Evolutionary conservation across 1,139 yeast genomes (phyloP).

Genomic region (Pichia norvegensis): DNA sequence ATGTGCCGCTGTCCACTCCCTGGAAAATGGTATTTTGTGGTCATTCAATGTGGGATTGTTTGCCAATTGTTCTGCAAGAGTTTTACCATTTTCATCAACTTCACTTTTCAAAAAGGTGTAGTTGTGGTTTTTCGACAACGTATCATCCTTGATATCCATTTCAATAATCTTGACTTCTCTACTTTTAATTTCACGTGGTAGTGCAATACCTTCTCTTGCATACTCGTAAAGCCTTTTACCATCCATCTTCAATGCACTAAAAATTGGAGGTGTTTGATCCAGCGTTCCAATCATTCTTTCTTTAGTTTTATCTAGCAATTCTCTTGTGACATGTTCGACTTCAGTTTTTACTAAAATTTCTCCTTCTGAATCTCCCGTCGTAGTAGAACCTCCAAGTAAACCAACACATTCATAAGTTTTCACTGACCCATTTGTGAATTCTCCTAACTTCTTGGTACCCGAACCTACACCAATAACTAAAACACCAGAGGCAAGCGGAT

Average conservation of each 20-base stretch:
- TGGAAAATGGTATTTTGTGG: constrained; percentile 52
- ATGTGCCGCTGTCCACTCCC: constrained; percentile 40
- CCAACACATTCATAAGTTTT: constrained; percentile 82
- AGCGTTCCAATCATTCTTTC: constrained; percentile 68
- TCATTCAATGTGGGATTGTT: constrained; percentile 58
- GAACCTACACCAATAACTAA: constrained; percentile 82
- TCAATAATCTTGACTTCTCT: constrained; percentile 60
- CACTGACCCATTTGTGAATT: constrained; percentile 62
- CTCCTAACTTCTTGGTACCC: constrained; percentile 77
- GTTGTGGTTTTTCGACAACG: constrained; percentile 48
- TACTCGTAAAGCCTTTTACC: constrained; percentile 93
- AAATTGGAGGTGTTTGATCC: constrained; percentile 90
- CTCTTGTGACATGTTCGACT: constrained; percentile 51
- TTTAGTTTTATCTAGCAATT: constrained; percentile 42
- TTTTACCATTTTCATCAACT: constrained; percentile 42
- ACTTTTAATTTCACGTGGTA: constrained; percentile 73
- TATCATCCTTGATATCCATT: constrained; percentile 47
- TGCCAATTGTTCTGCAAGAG: constrained; percentile 35
- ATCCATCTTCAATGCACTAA: constrained; percentile 87
- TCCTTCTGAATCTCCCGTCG: constrained; percentile 93
- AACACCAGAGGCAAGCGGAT: constrained; percentile 91
- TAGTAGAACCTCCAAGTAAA: constrained; percentile 80
- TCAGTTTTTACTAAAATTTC: constrained; percentile 56
- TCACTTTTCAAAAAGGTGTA: constrained; percentile 46
- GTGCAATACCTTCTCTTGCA: constrained; percentile 80